Base-by-base conservation (phyloP, 2,329 filamentous ascomycete species). In the Chaetomiaceae sp. region DNA sequence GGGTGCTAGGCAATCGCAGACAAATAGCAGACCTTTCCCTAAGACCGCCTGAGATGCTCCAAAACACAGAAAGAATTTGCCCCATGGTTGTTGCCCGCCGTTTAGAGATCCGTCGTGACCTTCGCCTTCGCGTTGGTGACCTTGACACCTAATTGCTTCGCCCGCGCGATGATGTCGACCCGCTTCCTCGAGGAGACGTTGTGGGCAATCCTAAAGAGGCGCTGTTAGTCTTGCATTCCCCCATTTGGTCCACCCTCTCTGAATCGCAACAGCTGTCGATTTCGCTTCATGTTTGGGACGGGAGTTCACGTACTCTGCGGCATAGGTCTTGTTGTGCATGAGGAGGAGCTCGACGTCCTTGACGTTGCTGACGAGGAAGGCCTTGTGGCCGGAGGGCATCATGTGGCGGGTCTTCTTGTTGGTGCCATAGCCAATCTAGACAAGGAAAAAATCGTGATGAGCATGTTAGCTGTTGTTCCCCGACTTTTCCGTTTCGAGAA, bases 381-480 rank as follows among this genome's bases (percentile, higher is more conserved):
- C 89, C 86, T 96, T 97, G 88, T 97, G 92, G 79, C 94, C 94
- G 69, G 90, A 96, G 74, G 94, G 94, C 83, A 90, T 95, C 86
- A 97, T 86, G 84, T 95, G 92, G 72, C 89, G 86, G 73, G 94
- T 99, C 86, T 97, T 97, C 85, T 90, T 95, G 89, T 97, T 97
- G 79, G 89, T 94, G 68, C 94, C 91, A 75, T 91, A 99, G 71
- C 94, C 94, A 75, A 99, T 99, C 94, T 96, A 21, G 27, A n/a
- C n/a, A n/a, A n/a, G n/a, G n/a, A n/a, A 58, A 50, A 21, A 48
- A 41, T 46, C 27, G 21, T 20, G 11, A 6, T 4, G 14, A n/a
- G 13, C 13, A 27, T 43, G 51, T 60, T 55, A 55, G 53, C 43
- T 38, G 25, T 45, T 30, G 23, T 40, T 10, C 40, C 18, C n/a